A percentile compares a stretch with the other conserved stretches of the same genome.
Conservation (phyloP, 495 filamentous ascomycete genomes). For the Articulospora tetracladia region DNA sequence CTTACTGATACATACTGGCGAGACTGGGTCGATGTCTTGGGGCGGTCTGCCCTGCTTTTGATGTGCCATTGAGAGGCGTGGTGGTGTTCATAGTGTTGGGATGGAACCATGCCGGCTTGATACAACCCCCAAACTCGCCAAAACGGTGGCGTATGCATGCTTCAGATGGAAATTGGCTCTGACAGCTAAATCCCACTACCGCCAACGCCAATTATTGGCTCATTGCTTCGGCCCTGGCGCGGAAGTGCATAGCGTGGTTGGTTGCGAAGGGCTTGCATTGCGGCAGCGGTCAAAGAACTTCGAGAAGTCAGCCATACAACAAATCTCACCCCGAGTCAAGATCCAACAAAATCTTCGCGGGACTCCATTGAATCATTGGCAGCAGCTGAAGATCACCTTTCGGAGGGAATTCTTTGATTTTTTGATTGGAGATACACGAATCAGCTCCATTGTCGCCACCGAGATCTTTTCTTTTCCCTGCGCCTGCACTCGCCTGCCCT, state of each 20-base stretch:
- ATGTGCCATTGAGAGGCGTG: neutral
- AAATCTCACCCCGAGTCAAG: neutral
- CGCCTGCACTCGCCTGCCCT: neutral
- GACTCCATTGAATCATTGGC: neutral
- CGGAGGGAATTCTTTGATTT: neutral
- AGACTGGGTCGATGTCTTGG: neutral
- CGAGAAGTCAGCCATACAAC: neutral
- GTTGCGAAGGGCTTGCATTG: neutral
- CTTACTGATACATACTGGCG: neutral
- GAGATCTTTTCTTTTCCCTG: neutral
- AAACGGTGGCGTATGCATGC: conserved; percentile 2
- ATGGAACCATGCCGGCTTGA: neutral
- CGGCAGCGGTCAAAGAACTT: neutral
- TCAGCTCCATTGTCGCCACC: neutral
- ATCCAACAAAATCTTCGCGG: neutral
- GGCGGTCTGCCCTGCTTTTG: neutral
- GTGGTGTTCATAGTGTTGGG: neutral
- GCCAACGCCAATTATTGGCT: conserved; percentile 3
- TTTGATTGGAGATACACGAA: neutral
- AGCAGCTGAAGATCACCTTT: too few species aligned
- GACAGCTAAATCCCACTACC: neutral
- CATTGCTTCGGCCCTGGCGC: neutral
- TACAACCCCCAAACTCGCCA: conserved; percentile 1
- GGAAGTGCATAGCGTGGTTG: conserved; percentile 5
- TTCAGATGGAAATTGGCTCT: neutral